A percentile compares a stretch with the other conserved stretches of the same genome.
phyloP scores from a whole-genome alignment of 1,284 basidiomycete species.

The Cerrena zonata region DNA sequence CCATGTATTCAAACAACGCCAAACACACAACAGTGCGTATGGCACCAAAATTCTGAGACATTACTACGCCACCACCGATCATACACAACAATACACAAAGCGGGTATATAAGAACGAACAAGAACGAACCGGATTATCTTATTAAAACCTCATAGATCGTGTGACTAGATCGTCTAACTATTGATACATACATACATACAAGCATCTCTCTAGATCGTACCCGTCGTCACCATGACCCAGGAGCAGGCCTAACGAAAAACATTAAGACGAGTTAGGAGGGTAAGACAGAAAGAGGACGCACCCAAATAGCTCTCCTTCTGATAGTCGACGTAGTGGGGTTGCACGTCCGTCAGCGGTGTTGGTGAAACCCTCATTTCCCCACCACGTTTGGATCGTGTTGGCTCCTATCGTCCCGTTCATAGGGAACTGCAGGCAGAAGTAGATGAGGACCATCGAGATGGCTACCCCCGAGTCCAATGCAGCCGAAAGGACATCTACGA shows the following conservation, averaged over 20 bases:
- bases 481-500: constrained; percentile 47
- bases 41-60: too few relatives aligned
- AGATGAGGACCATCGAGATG: constrained; percentile 42
- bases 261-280: background rate
- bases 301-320: constrained; percentile 10
- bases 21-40: too few relatives aligned
- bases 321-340: constrained; percentile 6
- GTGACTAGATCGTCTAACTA: background rate
- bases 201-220: background rate
- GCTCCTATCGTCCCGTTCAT: constrained; percentile 42
- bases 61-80: too few relatives aligned
- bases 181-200: constrained; percentile 5
- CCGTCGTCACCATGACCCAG: constrained; percentile 2
- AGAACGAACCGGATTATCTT: too few relatives aligned
- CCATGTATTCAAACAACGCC: too few relatives aligned
- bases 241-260: constrained; percentile 6
- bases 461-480: constrained; percentile 49
- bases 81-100: too few relatives aligned
- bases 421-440: constrained; percentile 43
- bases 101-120: too few relatives aligned
- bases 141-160: background rate
- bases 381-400: constrained; percentile 41
- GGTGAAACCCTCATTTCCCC: constrained; percentile 33
- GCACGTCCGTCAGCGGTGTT: constrained; percentile 14
- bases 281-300: constrained; percentile 4